These are phyloP conservation scores for Xylaria scruposa DNA, from an alignment of 495 filamentous ascomycete species.

Conservation along the genomic window DNA sequence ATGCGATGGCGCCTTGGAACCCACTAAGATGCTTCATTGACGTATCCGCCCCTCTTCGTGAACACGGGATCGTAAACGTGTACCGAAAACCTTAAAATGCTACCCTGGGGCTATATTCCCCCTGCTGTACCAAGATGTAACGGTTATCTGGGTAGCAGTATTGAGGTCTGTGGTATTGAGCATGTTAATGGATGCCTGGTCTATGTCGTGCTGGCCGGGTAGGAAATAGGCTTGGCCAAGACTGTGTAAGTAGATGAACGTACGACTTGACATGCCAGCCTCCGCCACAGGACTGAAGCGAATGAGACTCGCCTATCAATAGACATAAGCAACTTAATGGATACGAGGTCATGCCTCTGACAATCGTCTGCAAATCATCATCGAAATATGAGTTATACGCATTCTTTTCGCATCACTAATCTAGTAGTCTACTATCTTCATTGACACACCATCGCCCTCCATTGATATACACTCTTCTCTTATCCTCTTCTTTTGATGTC, in stretches of 20 bases:
- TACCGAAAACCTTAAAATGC: not conserved
- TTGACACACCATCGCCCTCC: not conserved
- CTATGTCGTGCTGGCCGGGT: not conserved
- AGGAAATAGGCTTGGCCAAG: too few relatives aligned
- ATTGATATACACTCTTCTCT: not conserved
- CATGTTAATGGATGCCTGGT: not conserved
- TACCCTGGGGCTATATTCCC: not conserved
- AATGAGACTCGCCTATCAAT: not conserved
- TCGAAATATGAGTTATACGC: not conserved
- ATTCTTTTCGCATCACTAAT: not conserved
- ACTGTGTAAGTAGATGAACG: too few relatives aligned
- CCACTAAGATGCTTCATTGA: not conserved
- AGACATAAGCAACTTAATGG: not conserved
- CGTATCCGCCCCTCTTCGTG: not conserved
- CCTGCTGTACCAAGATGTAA: not conserved
- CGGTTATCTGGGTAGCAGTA: not conserved
- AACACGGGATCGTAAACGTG: not conserved
- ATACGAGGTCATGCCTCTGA: not conserved
- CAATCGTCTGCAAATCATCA: not conserved
- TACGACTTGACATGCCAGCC: too few relatives aligned
- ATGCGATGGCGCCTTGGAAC: not conserved
- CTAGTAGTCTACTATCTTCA: not conserved
- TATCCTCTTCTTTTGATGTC: not conserved
- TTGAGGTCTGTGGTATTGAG: not conserved
- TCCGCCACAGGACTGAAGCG: too few relatives aligned